These are phyloP conservation scores for Podaxis mareebaensis DNA, from an alignment of 768 basidiomycete species.

Conservation along the genomic window DNA sequence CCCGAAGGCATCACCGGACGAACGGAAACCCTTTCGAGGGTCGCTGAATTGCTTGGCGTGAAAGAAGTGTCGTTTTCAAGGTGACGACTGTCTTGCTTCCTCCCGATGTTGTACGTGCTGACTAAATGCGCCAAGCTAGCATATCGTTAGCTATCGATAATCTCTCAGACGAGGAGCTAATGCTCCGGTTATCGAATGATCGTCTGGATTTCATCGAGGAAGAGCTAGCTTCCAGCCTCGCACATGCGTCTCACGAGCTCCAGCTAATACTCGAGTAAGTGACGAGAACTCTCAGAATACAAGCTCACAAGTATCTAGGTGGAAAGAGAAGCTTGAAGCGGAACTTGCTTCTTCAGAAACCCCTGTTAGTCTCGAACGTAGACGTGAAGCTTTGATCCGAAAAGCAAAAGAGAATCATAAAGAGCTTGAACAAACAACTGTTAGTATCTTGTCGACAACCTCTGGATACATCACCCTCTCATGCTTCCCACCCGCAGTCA, in stretches of 20 bases:
- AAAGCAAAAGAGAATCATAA: conserved; percentile 51
- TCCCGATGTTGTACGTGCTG: neutral
- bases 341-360: conserved; percentile 28
- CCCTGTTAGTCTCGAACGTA: conserved; percentile 34
- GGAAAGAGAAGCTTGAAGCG: conserved; percentile 31
- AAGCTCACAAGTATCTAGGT: conserved; percentile 26
- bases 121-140: conserved; percentile 23
- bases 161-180: conserved; percentile 32
- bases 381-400: conserved; percentile 39
- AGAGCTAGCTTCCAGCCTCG: conserved; percentile 37
- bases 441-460: conserved; percentile 17
- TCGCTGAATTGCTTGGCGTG: conserved; percentile 32
- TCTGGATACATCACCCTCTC: neutral
- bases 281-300: neutral
- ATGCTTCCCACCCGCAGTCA: conserved; percentile 22
- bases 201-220: conserved; percentile 35
- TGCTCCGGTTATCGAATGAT: conserved; percentile 32
- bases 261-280: conserved; percentile 39
- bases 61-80: conserved; percentile 37
- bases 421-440: conserved; percentile 36
- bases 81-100: conserved; percentile 21
- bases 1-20: conserved; percentile 23
- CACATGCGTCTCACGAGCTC: conserved; percentile 35
- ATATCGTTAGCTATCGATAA: conserved; percentile 37
- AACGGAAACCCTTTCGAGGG: conserved; percentile 26